phyloP scores from a whole-genome alignment of 108 stramenopile genomes.

The Cafeteria roenbergensis region DNA sequence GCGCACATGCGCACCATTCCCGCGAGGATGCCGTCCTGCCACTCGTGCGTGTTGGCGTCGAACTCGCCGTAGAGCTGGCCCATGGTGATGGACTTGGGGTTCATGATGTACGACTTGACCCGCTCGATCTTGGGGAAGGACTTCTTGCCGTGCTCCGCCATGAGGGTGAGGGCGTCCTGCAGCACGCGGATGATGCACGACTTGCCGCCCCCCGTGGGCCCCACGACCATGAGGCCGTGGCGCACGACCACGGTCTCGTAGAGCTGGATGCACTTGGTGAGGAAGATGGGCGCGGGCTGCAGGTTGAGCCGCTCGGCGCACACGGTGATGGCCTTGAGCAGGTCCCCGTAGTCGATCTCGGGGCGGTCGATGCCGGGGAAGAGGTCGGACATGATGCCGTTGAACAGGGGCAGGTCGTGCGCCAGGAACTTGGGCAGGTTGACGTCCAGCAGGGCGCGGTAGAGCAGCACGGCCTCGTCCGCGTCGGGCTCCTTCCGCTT shows the following conservation, averaged over 20 bases:
- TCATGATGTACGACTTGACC: conserved; percentile 44
- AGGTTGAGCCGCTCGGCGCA: conserved; percentile 27
- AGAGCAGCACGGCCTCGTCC: conserved; percentile 35
- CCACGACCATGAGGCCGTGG: conserved; percentile 57
- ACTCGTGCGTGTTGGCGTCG: conserved; percentile 54
- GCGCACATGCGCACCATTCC: conserved; percentile 49
- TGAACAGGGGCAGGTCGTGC: conserved; percentile 53
- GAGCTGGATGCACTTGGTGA: conserved; percentile 46
- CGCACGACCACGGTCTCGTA: conserved; percentile 62
- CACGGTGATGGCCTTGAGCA: conserved; percentile 31
- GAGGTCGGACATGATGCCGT: conserved; percentile 49
- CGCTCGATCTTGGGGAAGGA: conserved; percentile 44
- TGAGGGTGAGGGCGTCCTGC: conserved; percentile 30
- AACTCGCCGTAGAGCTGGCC: conserved; percentile 60
- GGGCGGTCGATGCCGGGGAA: conserved; percentile 47
- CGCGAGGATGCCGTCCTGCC: conserved; percentile 55
- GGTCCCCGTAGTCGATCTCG: conserved; percentile 43
- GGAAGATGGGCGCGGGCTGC: conserved; percentile 33
- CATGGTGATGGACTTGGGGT: conserved; percentile 43
- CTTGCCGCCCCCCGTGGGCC: conserved; percentile 55
- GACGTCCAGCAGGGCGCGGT: conserved; percentile 47
- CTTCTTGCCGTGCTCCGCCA: conserved; percentile 14
- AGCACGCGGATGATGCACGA: conserved; percentile 42
- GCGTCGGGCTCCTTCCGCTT: conserved; percentile 37
- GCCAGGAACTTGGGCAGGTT: conserved; percentile 56